Base-by-base conservation (phyloP, 805 yeast species). In the Wickerhamomyces bovis region DNA sequence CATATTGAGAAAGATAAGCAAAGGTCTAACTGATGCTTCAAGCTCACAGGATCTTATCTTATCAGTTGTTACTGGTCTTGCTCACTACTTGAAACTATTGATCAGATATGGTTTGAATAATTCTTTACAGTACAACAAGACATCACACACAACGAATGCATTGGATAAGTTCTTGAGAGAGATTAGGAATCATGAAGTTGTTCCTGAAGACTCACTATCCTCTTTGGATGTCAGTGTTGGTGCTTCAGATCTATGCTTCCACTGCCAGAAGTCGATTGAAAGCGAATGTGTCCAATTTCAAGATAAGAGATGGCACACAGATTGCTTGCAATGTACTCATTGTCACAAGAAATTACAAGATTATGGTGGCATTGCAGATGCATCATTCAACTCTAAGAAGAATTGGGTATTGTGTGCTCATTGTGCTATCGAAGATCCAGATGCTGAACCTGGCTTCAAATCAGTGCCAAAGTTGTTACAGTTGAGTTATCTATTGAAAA, bases 31-130 rank as follows among this genome's bases (percentile, higher is more conserved):
- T 3, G 67, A 65, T 41, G 54, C 61, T 15, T 55, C 58, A 9
- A 67, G 77, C 38, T 78, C 89, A 0, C 82, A 85, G 4, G 83
- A 81, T 45, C 61, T 60, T 39, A 65, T 92, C 36, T 73, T 94
- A 54, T 79, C 92, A 0, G 80, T 90, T 11, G 90, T 90, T 6
- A 88, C 97, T 1, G 89, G 95, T 0, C 70, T 92, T 55, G 97
- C 99, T 0, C 98, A 94, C 62, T 92, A 89, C 64, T 71, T 94
- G 57, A 94, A 94, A 63, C 72, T 92, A 7, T 69, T 94, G 20
- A 85, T 92, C 5, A 72, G 97, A 52, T 80, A 80, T 58, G 94
- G 97, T 0, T 73, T 94, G 38, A 77, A 80, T 48, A 80, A 81
- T 53, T 87, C 97, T 0, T 69, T 94, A n/a, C 81, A 77, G 46